Evolutionary conservation across 2,329 filamentous ascomycete species (phyloP).

Genomic region (Aspergillaceae sp.): DNA sequence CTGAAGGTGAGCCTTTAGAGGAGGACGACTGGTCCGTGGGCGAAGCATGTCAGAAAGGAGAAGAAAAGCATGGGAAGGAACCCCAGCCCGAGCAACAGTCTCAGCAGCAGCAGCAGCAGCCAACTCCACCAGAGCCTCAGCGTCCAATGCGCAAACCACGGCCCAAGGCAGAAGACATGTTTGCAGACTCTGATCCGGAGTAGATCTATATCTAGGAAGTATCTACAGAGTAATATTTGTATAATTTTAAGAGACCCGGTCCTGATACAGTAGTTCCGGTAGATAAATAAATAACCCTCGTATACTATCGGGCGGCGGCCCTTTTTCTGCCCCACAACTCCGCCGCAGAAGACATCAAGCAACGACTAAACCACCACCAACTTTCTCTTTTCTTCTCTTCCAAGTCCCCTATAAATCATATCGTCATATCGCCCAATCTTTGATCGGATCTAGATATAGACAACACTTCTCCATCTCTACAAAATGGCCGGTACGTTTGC

Average conservation of each 20-base stretch:
- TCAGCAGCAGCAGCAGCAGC: slow-evolving; percentile 11
- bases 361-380: slow-evolving; percentile 9
- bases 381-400: slow-evolving; percentile 6
- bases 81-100: too few species aligned
- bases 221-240: too few species aligned
- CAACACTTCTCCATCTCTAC: slow-evolving; percentile 4
- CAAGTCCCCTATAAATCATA: slow-evolving; percentile 6
- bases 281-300: neutral
- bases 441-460: slow-evolving; percentile 1
- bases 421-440: slow-evolving; percentile 10
- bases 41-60: slow-evolving; percentile 14
- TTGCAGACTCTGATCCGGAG: slow-evolving; percentile 63
- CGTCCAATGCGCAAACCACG: slow-evolving; percentile 46
- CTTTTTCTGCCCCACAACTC: slow-evolving; percentile 19
- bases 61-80: slow-evolving; percentile 8
- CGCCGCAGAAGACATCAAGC: slow-evolving; percentile 1
- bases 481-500: slow-evolving; percentile 29
- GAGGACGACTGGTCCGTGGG: slow-evolving; percentile 35
- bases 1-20: slow-evolving; percentile 41
- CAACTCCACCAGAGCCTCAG: slow-evolving; percentile 18
- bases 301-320: neutral
- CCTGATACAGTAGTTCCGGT: too few species aligned
- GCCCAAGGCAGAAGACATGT: slow-evolving; percentile 77
- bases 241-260: too few species aligned
- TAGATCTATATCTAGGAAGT: slow-evolving; percentile 11